phyloP scores from a whole-genome alignment of 2,329 filamentous ascomycete genomes.

The Fusarium praegraminearum region DNA sequence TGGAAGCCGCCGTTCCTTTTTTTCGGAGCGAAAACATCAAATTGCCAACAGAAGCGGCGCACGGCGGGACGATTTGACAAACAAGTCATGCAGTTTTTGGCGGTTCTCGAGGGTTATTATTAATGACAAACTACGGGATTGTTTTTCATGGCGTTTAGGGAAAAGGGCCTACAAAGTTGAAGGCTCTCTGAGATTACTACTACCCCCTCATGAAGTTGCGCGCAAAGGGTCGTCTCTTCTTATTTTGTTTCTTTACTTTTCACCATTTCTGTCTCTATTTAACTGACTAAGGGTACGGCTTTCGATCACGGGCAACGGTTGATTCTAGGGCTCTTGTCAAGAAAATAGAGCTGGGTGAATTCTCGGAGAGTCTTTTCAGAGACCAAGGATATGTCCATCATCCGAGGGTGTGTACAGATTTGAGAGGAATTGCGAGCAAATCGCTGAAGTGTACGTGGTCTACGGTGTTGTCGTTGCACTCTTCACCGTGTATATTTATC shows the following conservation, averaged over 20 bases:
- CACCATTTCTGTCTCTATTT: conserved; percentile 35
- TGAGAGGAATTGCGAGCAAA: conserved; percentile 17
- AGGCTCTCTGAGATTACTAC: conserved; percentile 43
- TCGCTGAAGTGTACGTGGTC: conserved; percentile 35
- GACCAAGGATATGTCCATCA: conserved; percentile 26
- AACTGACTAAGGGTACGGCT: conserved; percentile 24
- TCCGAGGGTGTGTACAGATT: conserved; percentile 32
- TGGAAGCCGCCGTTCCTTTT: background rate
- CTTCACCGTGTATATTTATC: conserved; percentile 37
- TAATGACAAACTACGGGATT: conserved; percentile 47
- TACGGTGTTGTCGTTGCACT: conserved; percentile 9
- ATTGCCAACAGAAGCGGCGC: conserved; percentile 25
- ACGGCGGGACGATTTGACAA: conserved; percentile 34
- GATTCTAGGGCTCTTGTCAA: conserved; percentile 9
- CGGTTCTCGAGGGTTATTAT: conserved; percentile 42
- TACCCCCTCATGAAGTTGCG: conserved; percentile 46
- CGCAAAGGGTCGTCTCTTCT: conserved; percentile 40
- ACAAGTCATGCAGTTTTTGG: conserved; percentile 25
- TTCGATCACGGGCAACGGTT: conserved; percentile 14
- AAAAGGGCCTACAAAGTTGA: conserved; percentile 47
- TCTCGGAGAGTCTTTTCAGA: conserved; percentile 28
- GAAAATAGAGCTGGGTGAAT: conserved; percentile 29
- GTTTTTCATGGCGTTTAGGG: conserved; percentile 47
- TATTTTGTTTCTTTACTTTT: conserved; percentile 21
- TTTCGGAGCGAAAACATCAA: conserved; percentile 4